Conservation (phyloP, 2,329 filamentous ascomycete genomes). For the Paramyrothecium sp. region DNA sequence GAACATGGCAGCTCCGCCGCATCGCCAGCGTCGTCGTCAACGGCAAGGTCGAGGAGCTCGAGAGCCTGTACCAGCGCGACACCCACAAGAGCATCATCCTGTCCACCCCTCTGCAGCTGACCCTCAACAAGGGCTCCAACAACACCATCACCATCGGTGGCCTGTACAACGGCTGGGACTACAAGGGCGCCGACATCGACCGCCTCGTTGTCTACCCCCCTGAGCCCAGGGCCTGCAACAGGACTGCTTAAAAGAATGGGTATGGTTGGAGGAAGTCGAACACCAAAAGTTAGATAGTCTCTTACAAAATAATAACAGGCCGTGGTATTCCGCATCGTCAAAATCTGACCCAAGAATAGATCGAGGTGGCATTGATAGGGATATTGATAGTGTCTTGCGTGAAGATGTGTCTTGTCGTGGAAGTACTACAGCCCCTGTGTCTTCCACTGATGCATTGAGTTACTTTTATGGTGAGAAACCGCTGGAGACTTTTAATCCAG, state of each 20-base stretch:
- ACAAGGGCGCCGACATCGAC: conserved; percentile 58
- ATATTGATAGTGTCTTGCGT: too few relatives aligned
- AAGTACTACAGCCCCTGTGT: too few relatives aligned
- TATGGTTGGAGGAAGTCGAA: not conserved
- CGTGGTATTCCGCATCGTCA: too few relatives aligned
- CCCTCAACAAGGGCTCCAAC: not conserved
- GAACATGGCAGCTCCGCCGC: not conserved
- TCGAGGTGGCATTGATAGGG: too few relatives aligned
- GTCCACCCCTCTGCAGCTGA: not conserved
- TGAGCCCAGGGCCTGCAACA: not conserved
- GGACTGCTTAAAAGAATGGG: not conserved
- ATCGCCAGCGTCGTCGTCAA: not conserved
- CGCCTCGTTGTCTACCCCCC: conserved; percentile 43
- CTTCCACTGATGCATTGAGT: too few relatives aligned
- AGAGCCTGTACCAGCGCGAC: not conserved
- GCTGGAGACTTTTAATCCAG: too few relatives aligned
- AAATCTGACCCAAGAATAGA: too few relatives aligned
- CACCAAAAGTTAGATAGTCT: too few relatives aligned
- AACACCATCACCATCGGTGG: conserved; percentile 44
- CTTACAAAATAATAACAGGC: too few relatives aligned
- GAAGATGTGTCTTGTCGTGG: too few relatives aligned
- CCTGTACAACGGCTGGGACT: conserved; percentile 52
- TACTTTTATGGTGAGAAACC: too few relatives aligned
- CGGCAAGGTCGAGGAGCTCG: not conserved
- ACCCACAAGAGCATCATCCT: not conserved